These are phyloP conservation scores for Leucosporidium scottii DNA, from an alignment of 768 basidiomycete genomes.

Conservation along the genomic window DNA sequence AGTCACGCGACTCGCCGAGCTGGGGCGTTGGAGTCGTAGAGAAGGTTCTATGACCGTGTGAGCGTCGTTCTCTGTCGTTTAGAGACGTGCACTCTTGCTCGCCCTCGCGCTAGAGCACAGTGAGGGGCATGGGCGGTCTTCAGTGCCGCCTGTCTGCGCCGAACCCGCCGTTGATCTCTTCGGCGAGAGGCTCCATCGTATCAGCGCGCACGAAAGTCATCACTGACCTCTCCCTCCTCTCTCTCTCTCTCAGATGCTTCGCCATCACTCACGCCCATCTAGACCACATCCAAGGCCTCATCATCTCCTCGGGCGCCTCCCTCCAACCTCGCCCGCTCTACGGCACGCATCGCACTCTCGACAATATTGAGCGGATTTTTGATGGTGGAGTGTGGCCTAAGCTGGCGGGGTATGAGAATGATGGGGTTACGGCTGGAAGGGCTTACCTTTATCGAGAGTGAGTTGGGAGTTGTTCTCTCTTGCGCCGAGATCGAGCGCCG, in stretches of 20 bases:
- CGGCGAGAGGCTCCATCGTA: too few relatives aligned
- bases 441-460: slow-evolving; percentile 58
- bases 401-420: slow-evolving; percentile 65
- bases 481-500: slow-evolving; percentile 6
- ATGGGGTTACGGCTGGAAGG: slow-evolving; percentile 31
- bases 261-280: slow-evolving; percentile 83
- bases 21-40: too few relatives aligned
- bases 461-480: slow-evolving; percentile 37
- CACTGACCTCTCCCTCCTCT: slow-evolving; percentile 8
- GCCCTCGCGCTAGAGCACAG: background rate
- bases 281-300: slow-evolving; percentile 77
- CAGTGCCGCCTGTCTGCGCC: background rate
- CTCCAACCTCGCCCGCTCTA: slow-evolving; percentile 58
- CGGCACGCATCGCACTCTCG: slow-evolving; percentile 56
- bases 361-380: slow-evolving; percentile 65
- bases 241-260: slow-evolving; percentile 63
- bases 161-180: slow-evolving; percentile 1
- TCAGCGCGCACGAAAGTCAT: too few relatives aligned
- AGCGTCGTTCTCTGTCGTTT: too few relatives aligned
- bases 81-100: too few relatives aligned
- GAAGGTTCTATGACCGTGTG: too few relatives aligned
- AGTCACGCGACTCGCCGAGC: too few relatives aligned
- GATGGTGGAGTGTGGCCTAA: slow-evolving; percentile 77
- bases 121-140: background rate
- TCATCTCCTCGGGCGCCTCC: slow-evolving; percentile 74